Conservation (phyloP, 2,329 filamentous ascomycete species). For the Phyllosticta citrichinensis region DNA sequence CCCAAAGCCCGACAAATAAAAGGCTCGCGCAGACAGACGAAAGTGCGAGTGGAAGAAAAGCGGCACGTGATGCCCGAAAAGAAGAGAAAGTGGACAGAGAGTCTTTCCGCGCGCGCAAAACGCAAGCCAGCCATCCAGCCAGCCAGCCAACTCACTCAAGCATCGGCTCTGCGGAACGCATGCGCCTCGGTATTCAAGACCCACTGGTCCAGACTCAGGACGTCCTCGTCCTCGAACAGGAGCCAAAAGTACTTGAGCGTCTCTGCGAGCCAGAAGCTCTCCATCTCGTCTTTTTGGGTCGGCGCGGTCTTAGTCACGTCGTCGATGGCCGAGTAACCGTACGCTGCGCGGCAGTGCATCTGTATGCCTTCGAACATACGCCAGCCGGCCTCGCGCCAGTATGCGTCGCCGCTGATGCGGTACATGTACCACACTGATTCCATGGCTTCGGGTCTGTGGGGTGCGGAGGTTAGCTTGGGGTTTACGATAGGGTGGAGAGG, state of each 20-base stretch:
- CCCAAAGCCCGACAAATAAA: too few relatives aligned
- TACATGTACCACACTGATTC: slow-evolving; percentile 74
- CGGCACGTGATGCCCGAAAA: too few relatives aligned
- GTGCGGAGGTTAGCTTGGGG: neutral
- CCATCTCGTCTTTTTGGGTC: slow-evolving; percentile 51
- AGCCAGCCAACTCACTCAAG: neutral
- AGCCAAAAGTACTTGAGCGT: slow-evolving; percentile 60
- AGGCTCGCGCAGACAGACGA: too few relatives aligned
- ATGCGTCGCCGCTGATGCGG: slow-evolving; percentile 56
- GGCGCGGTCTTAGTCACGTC: slow-evolving; percentile 50
- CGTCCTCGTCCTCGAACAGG: slow-evolving; percentile 49
- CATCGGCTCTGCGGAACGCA: slow-evolving; percentile 26
- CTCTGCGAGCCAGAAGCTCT: slow-evolving; percentile 65
- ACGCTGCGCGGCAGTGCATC: slow-evolving; percentile 48
- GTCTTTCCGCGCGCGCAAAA: too few relatives aligned
- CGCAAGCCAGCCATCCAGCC: too few relatives aligned
- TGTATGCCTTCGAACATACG: slow-evolving; percentile 59
- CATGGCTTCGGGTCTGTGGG: slow-evolving; percentile 56
- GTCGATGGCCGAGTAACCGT: slow-evolving; percentile 55
- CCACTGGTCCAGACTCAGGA: slow-evolving; percentile 55
- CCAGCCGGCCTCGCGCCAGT: slow-evolving; percentile 62
- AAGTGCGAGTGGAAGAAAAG: too few relatives aligned
- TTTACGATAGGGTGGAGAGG: neutral
- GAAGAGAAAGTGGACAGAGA: too few relatives aligned
- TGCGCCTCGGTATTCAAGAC: slow-evolving; percentile 45